A percentile compares a stretch with the other conserved stretches of the same genome.
Conservation (phyloP, 345 rosid genomes). For the Mangifera indica region DNA sequence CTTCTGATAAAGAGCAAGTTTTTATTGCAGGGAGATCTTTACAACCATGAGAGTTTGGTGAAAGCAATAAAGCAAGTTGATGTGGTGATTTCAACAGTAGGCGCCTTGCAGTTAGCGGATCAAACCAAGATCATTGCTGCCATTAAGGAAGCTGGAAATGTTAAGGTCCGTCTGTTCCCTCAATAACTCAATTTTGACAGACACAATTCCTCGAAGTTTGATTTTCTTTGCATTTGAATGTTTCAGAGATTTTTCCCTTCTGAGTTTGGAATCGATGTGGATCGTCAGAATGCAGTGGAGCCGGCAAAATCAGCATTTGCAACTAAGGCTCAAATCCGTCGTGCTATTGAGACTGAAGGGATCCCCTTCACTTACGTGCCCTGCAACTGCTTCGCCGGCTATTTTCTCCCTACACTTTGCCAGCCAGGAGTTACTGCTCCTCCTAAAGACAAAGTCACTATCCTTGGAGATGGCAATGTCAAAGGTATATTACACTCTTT, state of each 20-base stretch:
- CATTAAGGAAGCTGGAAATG: slow-evolving; percentile 79
- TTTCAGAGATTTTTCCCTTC: slow-evolving; percentile 67
- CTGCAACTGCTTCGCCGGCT: slow-evolving; percentile 47
- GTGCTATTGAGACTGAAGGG: slow-evolving; percentile 56
- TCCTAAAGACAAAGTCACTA: slow-evolving; percentile 58
- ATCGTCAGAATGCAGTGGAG: slow-evolving; percentile 50
- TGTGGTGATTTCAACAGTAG: slow-evolving; percentile 74
- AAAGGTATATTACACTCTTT: slow-evolving; percentile 34
- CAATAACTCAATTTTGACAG: not conserved
- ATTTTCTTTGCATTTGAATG: not conserved
- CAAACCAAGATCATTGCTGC: slow-evolving; percentile 79
- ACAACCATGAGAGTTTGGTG: slow-evolving; percentile 68
- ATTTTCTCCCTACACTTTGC: slow-evolving; percentile 40
- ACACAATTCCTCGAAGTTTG: too few species aligned
- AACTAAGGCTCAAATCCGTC: slow-evolving; percentile 47
- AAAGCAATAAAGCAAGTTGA: slow-evolving; percentile 71
- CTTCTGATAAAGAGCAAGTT: not conserved
- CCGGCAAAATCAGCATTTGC: slow-evolving; percentile 47
- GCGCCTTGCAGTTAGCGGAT: slow-evolving; percentile 47
- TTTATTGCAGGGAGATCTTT: slow-evolving; percentile 49
- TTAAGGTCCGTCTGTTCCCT: slow-evolving; percentile 48
- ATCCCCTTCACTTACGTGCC: slow-evolving; percentile 56
- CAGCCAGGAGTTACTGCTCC: slow-evolving; percentile 55
- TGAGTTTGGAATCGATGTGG: slow-evolving; percentile 66
- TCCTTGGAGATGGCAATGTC: slow-evolving; percentile 56